Percentiles rank a stretch among this genome's conserved stretches.
Evolutionary conservation across 148 eudicot genomes (phyloP).

Genomic region (Rhododendron williamsianum): DNA sequence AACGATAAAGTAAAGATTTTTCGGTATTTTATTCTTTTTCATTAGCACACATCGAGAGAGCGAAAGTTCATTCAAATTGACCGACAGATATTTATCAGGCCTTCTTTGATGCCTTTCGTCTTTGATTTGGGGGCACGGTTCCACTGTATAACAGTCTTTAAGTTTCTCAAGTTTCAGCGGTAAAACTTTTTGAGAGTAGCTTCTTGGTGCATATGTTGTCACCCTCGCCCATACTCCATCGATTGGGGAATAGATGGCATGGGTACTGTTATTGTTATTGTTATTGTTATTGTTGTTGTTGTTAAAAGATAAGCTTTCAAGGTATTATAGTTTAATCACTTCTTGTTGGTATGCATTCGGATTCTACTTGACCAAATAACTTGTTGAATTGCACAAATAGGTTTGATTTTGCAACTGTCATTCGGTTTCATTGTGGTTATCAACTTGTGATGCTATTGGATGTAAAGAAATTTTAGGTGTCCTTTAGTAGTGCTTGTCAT

Average conservation of each 20-base stretch:
- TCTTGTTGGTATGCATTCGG: neutral
- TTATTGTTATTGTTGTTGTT: too few species aligned
- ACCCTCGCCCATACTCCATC: neutral
- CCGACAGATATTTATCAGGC: neutral
- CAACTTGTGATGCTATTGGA: neutral
- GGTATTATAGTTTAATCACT: neutral
- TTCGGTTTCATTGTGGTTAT: neutral
- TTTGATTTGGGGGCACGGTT: neutral
- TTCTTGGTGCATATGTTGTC: neutral
- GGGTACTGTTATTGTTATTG: too few species aligned
- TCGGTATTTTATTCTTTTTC: neutral
- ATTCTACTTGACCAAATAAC: neutral
- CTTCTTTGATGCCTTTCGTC: neutral
- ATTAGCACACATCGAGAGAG: neutral
- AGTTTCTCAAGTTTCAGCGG: neutral
- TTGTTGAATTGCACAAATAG: neutral
- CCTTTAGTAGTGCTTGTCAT: neutral
- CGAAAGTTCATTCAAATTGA: neutral
- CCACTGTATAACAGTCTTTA: neutral
- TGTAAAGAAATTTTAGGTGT: neutral
- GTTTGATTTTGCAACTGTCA: neutral
- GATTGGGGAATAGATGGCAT: neutral
- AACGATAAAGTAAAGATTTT: neutral
- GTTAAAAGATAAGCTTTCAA: neutral
- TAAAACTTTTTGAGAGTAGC: too few species aligned